phyloP scores from a whole-genome alignment of 2,329 filamentous ascomycete genomes.

The Aspergillus fumigatiaffinis region DNA sequence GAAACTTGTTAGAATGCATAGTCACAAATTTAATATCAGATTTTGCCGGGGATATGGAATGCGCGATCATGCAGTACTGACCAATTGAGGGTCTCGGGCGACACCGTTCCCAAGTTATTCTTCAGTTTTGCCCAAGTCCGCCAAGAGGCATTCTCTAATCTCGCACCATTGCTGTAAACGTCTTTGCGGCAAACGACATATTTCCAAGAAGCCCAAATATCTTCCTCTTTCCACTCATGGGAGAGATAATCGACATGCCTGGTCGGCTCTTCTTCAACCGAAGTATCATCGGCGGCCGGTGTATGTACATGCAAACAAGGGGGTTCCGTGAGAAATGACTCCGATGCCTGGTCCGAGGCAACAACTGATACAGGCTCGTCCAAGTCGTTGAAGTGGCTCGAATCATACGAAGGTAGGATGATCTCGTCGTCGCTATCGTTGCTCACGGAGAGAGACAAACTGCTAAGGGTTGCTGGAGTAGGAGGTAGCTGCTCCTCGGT shows the following conservation, averaged over 20 bases:
- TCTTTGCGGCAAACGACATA: conserved; percentile 79
- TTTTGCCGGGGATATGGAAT: neutral
- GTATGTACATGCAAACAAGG: conserved; percentile 57
- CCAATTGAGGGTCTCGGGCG: conserved; percentile 92
- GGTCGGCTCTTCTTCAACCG: conserved; percentile 69
- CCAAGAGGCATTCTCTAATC: conserved; percentile 95
- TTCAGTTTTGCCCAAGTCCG: conserved; percentile 94
- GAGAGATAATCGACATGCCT: conserved; percentile 94
- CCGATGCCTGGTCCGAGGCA: conserved; percentile 18
- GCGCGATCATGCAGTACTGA: conserved; percentile 43
- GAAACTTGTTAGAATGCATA: conserved; percentile 7
- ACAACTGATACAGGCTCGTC: conserved; percentile 13
- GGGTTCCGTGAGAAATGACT: conserved; percentile 37
- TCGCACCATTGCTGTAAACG: conserved; percentile 73
- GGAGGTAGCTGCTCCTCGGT: conserved; percentile 30
- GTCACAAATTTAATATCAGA: neutral
- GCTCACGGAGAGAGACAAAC: conserved; percentile 32
- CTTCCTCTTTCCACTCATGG: conserved; percentile 89
- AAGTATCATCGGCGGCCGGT: conserved; percentile 74
- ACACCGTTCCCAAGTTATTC: conserved; percentile 79
- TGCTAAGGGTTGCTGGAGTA: conserved; percentile 36
- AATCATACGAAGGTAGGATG: conserved; percentile 42
- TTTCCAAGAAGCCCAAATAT: conserved; percentile 96
- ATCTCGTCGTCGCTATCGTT: conserved; percentile 34
- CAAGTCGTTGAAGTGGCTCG: conserved; percentile 48